Evolutionary conservation across 805 yeast genomes (phyloP).

Genomic region (Pichia phayaonensis): DNA sequence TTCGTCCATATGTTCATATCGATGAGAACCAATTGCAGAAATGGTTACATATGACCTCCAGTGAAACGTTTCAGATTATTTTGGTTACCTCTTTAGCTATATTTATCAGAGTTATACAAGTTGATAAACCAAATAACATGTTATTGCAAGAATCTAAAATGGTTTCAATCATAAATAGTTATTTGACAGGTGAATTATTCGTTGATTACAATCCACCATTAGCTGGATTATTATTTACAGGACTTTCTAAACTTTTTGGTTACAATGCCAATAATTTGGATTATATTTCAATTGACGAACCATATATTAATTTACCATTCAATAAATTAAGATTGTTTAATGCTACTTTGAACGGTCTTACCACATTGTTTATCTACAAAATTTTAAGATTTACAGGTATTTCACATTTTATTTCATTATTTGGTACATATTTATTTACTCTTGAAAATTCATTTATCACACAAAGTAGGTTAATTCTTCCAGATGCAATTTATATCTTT

Average conservation of each 20-base stretch:
- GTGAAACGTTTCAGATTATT: slow-evolving; percentile 15
- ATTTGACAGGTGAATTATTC: slow-evolving; percentile 56
- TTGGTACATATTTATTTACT: slow-evolving; percentile 44
- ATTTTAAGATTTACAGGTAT: slow-evolving; percentile 51
- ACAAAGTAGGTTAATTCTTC: slow-evolving; percentile 47
- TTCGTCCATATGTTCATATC: slow-evolving; percentile 4
- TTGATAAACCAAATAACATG: slow-evolving; percentile 63
- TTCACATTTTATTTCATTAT: slow-evolving; percentile 39
- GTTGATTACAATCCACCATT: slow-evolving; percentile 79
- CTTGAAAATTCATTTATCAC: slow-evolving; percentile 62
- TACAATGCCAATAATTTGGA: slow-evolving; percentile 32
- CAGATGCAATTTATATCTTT: slow-evolving; percentile 39
- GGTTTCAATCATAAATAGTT: slow-evolving; percentile 47
- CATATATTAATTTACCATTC: slow-evolving; percentile 40
- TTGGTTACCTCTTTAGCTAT: slow-evolving; percentile 31
- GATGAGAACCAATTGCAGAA: neutral
- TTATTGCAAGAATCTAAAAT: slow-evolving; percentile 87
- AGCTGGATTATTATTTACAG: slow-evolving; percentile 64
- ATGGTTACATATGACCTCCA: neutral
- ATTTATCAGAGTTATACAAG: slow-evolving; percentile 47
- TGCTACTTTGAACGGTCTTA: slow-evolving; percentile 45
- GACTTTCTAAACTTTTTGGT: slow-evolving; percentile 49
- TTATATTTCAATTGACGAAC: neutral
- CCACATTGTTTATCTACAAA: slow-evolving; percentile 45
- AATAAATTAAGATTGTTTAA: slow-evolving; percentile 51